phyloP scores from a whole-genome alignment of 495 filamentous ascomycete genomes.

The Neurospora intermedia region DNA sequence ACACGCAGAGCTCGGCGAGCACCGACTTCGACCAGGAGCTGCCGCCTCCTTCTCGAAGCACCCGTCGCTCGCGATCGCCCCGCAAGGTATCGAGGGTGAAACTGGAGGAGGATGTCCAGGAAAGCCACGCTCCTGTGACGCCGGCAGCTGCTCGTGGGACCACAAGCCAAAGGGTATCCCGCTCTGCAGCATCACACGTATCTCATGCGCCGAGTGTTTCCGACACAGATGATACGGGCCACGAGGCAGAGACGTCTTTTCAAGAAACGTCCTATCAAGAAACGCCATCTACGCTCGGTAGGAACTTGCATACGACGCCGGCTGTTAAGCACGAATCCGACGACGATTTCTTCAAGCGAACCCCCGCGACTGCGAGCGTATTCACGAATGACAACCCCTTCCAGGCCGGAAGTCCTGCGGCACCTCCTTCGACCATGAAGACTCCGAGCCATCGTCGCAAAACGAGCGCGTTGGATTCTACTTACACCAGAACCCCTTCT shows the following conservation, averaged over 20 bases:
- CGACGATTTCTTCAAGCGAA: conserved; percentile 32
- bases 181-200: conserved; percentile 28
- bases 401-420: conserved; percentile 59
- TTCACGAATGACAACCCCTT: conserved; percentile 92
- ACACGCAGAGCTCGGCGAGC: conserved; percentile 36
- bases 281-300: conserved; percentile 13
- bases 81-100: conserved; percentile 38
- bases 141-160: conserved; percentile 27
- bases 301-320: conserved; percentile 28
- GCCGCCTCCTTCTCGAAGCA: conserved; percentile 24
- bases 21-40: conserved; percentile 32
- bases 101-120: conserved; percentile 34
- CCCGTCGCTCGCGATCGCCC: conserved; percentile 31
- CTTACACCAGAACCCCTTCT: conserved; percentile 18
- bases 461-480: conserved; percentile 20
- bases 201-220: conserved; percentile 29
- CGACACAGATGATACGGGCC: conserved; percentile 39
- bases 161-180: conserved; percentile 41
- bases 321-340: conserved; percentile 33
- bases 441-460: conserved; percentile 32
- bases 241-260: conserved; percentile 16
- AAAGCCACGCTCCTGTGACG: conserved; percentile 22
- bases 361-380: conserved; percentile 42
- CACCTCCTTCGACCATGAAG: conserved; percentile 19
- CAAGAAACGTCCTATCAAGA: conserved; percentile 10